phyloP scores from a whole-genome alignment of 2,329 filamentous ascomycete species.

The Emergomyces africanus region DNA sequence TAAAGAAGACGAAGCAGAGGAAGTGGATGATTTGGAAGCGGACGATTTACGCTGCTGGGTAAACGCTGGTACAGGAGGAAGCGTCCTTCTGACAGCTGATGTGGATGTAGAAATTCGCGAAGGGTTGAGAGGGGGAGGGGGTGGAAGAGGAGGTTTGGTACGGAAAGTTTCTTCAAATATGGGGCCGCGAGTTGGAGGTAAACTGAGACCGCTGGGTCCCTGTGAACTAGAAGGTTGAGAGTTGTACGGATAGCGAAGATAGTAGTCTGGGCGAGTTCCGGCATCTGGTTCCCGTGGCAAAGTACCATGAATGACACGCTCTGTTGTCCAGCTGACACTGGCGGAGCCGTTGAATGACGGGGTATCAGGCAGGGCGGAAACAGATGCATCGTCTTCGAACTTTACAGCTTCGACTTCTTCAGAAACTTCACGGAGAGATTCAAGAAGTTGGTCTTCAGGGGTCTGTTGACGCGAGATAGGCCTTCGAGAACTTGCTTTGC shows the following conservation, averaged over 20 bases:
- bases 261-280: not conserved
- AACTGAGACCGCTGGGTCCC: not conserved
- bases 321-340: constrained; percentile 11
- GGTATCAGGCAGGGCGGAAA: not conserved
- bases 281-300: not conserved
- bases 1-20: not conserved
- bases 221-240: not conserved
- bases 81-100: not conserved
- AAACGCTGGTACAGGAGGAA: not conserved
- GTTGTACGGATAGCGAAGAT: not conserved
- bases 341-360: not conserved
- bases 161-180: not conserved
- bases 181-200: not conserved
- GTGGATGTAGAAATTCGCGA: not conserved
- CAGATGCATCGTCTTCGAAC: not conserved
- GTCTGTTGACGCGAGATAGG: constrained; percentile 7
- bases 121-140: not conserved
- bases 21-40: not conserved
- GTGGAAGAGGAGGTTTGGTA: not conserved
- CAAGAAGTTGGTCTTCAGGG: constrained; percentile 14
- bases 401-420: constrained; percentile 6
- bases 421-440: constrained; percentile 12
- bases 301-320: constrained; percentile 6
- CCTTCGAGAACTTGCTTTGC: not conserved
- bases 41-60: not conserved